Evolutionary conservation across 257 asterid genomes (phyloP), one percentile per base, ranked within the genome.

Genomic region (Sherardia arvensis): DNA sequence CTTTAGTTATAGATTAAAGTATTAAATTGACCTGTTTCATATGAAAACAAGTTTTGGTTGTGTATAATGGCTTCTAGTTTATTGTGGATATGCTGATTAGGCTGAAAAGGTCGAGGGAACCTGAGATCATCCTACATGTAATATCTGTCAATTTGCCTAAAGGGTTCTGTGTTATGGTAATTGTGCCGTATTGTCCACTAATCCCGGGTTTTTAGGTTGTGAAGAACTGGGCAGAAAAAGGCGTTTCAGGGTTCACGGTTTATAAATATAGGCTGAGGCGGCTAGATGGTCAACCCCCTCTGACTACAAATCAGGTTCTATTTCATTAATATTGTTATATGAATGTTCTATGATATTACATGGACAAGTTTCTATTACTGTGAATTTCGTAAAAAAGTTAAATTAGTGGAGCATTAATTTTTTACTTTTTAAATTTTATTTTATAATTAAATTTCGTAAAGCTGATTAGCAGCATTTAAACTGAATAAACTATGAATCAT

Each of bases 221-320:
- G 15, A 69, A 71, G 2, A 77, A 84, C 68, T 91, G 98, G 98
- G 94, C 94, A 1, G 96, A 88, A 67, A 78, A 81, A 64, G 98
- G 96, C 63, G 81, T 88, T 20, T 88, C 96, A 38, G 95, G 98
- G 6, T 91, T 73, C 71, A 88, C 92, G 0, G 95, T 91, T n/a
- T 91, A 61, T 71, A 88, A 88, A 63, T 91, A 77, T 53, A 82
- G 78, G n/a, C 73, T 91, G 59, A 85, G 71, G 75, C 84, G 98
- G 47, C 56, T 82, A 15, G 90, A 81, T 29, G 95, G 92, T 40
- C 96, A 91, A 48, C 94, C 94, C 64, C 84, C 87, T 22, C 58
- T 91, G 84, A 83, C 94, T 33, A 84, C 95, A 51, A 76, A 82
- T 69, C 94, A 91, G 96, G 96, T 86, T 45, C 58, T 51, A 51